Base-by-base conservation (phyloP, 495 filamentous ascomycete genomes). In the Hypoxylon perforatum region DNA sequence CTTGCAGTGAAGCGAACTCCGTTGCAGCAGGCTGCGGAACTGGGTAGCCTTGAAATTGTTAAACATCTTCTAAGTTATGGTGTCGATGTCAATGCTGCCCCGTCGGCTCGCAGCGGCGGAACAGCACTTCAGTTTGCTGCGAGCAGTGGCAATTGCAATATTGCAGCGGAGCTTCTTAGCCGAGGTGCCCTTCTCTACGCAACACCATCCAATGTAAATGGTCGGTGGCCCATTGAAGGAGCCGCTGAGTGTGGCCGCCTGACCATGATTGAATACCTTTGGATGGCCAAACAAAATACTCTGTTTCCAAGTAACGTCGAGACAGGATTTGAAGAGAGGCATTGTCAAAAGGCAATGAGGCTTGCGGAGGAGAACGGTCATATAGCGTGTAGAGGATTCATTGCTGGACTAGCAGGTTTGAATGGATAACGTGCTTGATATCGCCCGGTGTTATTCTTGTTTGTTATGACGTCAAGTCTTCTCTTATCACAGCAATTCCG, bases 231-330 rank as follows among this genome's bases (percentile, higher is more conserved):
- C 8, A 59, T 84, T 2, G 74, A 79, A 53, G 80, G 74, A n/a
- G 79, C 81, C 2, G 79, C 81, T 11, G 81, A 82, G 52, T 55
- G 80, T 45, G 78, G 80, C 2, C 76, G 80, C 22, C 55, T 84
- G 10, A 77, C 82, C 49, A 81, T 82, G 71, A 57, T 80, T 1
- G 67, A 80, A 18, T 38, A 79, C 38, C 73, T 84, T 4, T 73
- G 80, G 58, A 61, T 75, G 44, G 69, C 52, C n/a, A 72, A 35
- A 11, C 14, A 44, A 25, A 51, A 51, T 19, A 49, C 17, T 6
- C 15, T 42, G 17, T 12, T 14, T 2, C 8, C 19, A 11, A 22
- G 49, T 25, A 17, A 8, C 11, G 36, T 38, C 19, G 41, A 55
- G 17, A 60, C 36, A 4, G 67, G 67, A 3, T 70, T 70, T 18